Conservation (phyloP, 306 rosid genomes). For the Sophora flavescens region DNA sequence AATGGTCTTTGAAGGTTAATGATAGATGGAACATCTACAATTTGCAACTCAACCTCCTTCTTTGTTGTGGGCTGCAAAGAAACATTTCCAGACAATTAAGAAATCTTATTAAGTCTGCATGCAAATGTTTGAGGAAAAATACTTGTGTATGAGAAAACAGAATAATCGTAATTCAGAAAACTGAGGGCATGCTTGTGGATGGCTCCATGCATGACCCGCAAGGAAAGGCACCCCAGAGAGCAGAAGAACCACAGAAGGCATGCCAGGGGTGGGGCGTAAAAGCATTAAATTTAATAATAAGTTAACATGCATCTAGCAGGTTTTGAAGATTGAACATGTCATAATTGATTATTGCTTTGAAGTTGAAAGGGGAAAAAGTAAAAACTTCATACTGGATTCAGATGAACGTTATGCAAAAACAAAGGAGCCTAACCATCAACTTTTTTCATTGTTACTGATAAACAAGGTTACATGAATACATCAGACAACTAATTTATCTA, state of each 20-base stretch:
- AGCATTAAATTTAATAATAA: conserved; percentile 19
- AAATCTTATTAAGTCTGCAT: conserved; percentile 20
- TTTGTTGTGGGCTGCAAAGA: conserved; percentile 78
- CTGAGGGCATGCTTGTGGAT: neutral
- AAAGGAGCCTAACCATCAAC: conserved; percentile 34
- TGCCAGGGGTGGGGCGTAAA: neutral
- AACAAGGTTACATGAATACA: conserved; percentile 29
- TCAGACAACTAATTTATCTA: conserved; percentile 30
- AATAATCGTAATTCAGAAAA: conserved; percentile 33
- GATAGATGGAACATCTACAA: conserved; percentile 72
- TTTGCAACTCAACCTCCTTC: conserved; percentile 87
- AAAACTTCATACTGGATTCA: conserved; percentile 18
- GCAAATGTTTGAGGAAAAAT: neutral
- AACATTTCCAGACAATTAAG: conserved; percentile 47
- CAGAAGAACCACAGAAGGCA: neutral
- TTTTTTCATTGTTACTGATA: conserved; percentile 3
- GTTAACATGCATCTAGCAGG: conserved; percentile 8
- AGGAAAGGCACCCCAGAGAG: neutral
- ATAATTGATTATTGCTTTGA: conserved; percentile 31
- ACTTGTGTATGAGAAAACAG: conserved; percentile 32
- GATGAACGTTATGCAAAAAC: conserved; percentile 30
- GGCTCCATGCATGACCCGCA: neutral
- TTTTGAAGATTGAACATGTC: conserved; percentile 13
- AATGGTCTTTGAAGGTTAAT: conserved; percentile 85
- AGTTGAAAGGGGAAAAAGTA: neutral